phyloP scores from a whole-genome alignment of 164 flowering plant genomes.

The Liriodendron chinense region DNA sequence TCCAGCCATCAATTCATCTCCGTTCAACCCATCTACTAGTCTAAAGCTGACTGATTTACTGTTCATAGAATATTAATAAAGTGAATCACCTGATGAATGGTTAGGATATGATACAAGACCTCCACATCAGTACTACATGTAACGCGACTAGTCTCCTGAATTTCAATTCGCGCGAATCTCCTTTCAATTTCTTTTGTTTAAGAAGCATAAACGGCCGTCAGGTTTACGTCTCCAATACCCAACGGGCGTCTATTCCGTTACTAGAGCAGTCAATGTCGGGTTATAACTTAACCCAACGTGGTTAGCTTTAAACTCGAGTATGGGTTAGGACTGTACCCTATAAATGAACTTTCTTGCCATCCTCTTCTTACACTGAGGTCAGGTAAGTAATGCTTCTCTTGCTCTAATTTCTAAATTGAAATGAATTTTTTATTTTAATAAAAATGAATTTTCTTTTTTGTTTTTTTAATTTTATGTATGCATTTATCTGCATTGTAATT shows the following conservation, averaged over 20 bases:
- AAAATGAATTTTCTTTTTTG: background rate
- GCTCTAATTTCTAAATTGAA: background rate
- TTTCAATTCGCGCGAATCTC: too few relatives aligned
- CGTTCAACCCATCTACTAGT: too few relatives aligned
- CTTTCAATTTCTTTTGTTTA: too few relatives aligned
- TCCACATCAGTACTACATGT: too few relatives aligned
- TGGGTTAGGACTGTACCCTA: background rate
- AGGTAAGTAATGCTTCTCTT: background rate
- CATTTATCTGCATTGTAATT: background rate
- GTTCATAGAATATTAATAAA: too few relatives aligned
- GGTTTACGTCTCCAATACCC: background rate
- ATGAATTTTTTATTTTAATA: background rate
- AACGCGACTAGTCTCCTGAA: too few relatives aligned
- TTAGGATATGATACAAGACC: too few relatives aligned
- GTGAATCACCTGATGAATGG: too few relatives aligned
- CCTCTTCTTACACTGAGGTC: background rate
- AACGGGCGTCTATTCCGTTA: conserved; percentile 10
- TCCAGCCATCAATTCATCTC: too few relatives aligned
- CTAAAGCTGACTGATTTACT: too few relatives aligned
- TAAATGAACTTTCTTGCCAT: background rate
- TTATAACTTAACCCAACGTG: background rate
- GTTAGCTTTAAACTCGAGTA: background rate
- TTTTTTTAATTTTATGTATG: background rate
- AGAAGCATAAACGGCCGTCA: background rate
- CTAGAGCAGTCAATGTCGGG: conserved; percentile 7